Percentiles rank a stretch among this genome's conserved stretches.
phyloP scores from a whole-genome alignment of 805 yeast genomes.

The Candida gorgasii region DNA sequence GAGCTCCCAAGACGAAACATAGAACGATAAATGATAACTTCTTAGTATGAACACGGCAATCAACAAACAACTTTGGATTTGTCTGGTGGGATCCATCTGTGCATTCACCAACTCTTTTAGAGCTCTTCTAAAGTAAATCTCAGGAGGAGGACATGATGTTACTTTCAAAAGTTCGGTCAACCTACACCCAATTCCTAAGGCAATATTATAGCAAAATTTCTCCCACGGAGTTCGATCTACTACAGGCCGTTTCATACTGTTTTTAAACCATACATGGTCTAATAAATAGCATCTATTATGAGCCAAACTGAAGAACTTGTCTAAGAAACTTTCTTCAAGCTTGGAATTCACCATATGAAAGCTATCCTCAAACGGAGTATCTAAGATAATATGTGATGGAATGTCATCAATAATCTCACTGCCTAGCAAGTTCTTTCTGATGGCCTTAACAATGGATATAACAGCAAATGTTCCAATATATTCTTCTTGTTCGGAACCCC shows the following conservation, averaged over 20 bases:
- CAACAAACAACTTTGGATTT: slow-evolving; percentile 14
- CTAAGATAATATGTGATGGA: slow-evolving; percentile 8
- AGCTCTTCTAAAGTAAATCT: slow-evolving; percentile 13
- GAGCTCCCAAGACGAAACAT: slow-evolving; percentile 14
- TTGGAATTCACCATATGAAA: neutral
- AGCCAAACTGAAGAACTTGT: slow-evolving; percentile 16
- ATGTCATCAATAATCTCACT: neutral
- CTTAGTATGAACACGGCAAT: slow-evolving; percentile 15
- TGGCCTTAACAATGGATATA: slow-evolving; percentile 15
- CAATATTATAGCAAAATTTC: slow-evolving; percentile 13
- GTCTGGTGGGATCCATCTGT: slow-evolving; percentile 12
- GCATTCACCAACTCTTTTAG: slow-evolving; percentile 9
- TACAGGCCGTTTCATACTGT: neutral
- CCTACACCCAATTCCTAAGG: slow-evolving; percentile 17
- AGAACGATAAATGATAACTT: slow-evolving; percentile 17
- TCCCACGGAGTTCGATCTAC: slow-evolving; percentile 13
- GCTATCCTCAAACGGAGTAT: slow-evolving; percentile 4
- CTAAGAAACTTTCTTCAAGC: slow-evolving; percentile 9
- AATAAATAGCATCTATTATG: slow-evolving; percentile 15
- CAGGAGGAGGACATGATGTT: slow-evolving; percentile 14
- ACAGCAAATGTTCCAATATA: slow-evolving; percentile 18
- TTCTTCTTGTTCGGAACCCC: slow-evolving; percentile 11
- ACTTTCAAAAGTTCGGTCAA: slow-evolving; percentile 13
- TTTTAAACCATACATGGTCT: slow-evolving; percentile 13
- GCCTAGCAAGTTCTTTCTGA: slow-evolving; percentile 8